phyloP scores from a whole-genome alignment of 225 moss, liverwort and hornwort genomes.

The Pseudisothecium myosuroides region DNA sequence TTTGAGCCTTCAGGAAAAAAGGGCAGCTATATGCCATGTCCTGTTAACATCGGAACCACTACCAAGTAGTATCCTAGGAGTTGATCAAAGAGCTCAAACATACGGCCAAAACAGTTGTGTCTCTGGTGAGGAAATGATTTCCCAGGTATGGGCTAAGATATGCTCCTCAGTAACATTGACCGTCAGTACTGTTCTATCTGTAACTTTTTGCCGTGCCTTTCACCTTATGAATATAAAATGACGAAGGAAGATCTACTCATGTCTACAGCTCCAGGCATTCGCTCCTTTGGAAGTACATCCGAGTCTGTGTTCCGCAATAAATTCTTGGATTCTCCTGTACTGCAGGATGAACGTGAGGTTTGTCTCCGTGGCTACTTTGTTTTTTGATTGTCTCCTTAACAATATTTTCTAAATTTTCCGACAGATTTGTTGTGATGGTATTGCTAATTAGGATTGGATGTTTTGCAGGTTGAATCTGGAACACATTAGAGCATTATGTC shows the following conservation, averaged over 20 bases:
- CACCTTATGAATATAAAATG: neutral
- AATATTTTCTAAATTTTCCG: neutral
- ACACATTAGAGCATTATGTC: constrained; percentile 20
- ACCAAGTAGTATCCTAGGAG: neutral
- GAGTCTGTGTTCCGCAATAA: constrained; percentile 4
- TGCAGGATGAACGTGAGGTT: constrained; percentile 41
- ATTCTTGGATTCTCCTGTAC: constrained; percentile 32
- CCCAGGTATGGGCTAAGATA: constrained; percentile 12
- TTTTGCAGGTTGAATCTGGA: constrained; percentile 34
- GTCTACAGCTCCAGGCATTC: constrained; percentile 33
- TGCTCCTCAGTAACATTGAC: neutral
- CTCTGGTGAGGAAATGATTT: constrained; percentile 36
- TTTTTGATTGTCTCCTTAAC: neutral
- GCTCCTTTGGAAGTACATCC: neutral
- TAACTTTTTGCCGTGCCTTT: neutral
- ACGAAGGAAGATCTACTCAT: neutral
- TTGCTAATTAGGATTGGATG: neutral
- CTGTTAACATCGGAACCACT: constrained; percentile 24
- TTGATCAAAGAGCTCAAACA: neutral
- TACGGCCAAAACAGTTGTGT: neutral
- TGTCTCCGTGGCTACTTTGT: neutral
- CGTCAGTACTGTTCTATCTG: neutral
- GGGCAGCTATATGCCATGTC: constrained; percentile 36
- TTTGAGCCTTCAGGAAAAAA: constrained; percentile 10
- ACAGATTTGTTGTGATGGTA: neutral